phyloP scores from a whole-genome alignment of 495 filamentous ascomycete species.

The Hypoxylon lienhwacheense region DNA sequence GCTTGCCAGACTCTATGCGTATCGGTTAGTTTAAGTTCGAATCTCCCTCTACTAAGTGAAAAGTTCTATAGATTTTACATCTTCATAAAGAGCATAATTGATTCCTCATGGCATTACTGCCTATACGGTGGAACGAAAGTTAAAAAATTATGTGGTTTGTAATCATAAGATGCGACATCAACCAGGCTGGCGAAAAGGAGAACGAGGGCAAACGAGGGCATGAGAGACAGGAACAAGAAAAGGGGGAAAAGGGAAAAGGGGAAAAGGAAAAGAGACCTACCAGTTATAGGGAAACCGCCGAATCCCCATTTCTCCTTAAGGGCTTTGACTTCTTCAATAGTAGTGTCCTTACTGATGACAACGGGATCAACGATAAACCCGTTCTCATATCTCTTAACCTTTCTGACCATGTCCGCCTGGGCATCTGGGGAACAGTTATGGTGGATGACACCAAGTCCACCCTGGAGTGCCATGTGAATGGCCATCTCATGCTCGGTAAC shows the following conservation, averaged over 20 bases:
- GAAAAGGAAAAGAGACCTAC: constrained; percentile 61
- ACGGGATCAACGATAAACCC: constrained; percentile 98
- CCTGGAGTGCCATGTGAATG: constrained; percentile 96
- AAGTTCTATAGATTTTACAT: constrained; percentile 25
- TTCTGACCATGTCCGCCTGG: constrained; percentile 98
- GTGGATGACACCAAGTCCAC: constrained; percentile 95
- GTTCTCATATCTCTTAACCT: constrained; percentile 99
- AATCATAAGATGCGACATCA: constrained; percentile 63
- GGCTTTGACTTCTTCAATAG: constrained; percentile 86
- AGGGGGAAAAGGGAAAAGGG: constrained; percentile 16
- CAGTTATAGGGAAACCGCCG: constrained; percentile 97
- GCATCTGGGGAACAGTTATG: constrained; percentile 96
- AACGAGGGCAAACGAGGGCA: background rate
- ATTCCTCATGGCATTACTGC: constrained; percentile 83
- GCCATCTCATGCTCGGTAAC: constrained; percentile 99
- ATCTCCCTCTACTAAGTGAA: constrained; percentile 1
- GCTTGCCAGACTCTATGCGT: constrained; percentile 77
- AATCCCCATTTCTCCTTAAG: constrained; percentile 98
- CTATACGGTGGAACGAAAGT: constrained; percentile 99
- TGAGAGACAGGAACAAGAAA: constrained; percentile 16
- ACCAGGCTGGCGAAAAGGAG: background rate
- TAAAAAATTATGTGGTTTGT: constrained; percentile 71
- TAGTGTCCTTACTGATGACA: constrained; percentile 83
- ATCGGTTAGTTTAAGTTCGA: constrained; percentile 13
- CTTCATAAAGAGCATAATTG: constrained; percentile 54